Conservation (phyloP, 1,284 basidiomycete genomes). For the Pseudozyma sp. region DNA sequence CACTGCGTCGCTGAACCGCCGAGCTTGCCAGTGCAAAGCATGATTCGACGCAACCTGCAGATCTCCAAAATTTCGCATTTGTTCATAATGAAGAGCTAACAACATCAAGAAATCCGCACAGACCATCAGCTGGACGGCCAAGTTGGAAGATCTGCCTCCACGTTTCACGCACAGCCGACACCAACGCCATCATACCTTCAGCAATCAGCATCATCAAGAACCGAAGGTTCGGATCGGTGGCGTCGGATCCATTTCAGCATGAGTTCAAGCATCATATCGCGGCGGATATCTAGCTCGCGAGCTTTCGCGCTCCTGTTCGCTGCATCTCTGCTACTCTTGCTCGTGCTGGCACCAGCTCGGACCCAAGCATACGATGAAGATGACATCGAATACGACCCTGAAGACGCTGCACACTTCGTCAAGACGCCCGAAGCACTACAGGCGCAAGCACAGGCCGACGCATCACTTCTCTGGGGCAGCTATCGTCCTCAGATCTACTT, state of each 20-base stretch:
- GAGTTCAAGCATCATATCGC: neutral
- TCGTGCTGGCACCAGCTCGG: constrained; percentile 5
- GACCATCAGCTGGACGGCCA: too few relatives aligned
- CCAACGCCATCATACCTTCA: too few relatives aligned
- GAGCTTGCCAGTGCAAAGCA: too few relatives aligned
- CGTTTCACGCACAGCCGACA: too few relatives aligned
- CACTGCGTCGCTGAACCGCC: too few relatives aligned
- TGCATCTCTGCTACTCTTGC: constrained; percentile 19
- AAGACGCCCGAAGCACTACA: constrained; percentile 25
- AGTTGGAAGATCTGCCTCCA: too few relatives aligned
- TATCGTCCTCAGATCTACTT: constrained; percentile 94
- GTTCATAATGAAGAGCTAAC: too few relatives aligned
- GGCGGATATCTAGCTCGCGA: constrained; percentile 5
- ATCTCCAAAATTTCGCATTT: too few relatives aligned
- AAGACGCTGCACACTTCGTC: constrained; percentile 8
- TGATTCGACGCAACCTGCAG: too few relatives aligned
- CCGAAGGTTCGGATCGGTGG: neutral
- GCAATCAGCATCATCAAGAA: neutral
- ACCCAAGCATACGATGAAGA: constrained; percentile 14
- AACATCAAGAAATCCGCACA: too few relatives aligned
- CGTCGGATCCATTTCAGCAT: constrained; percentile 3
- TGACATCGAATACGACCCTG: constrained; percentile 19
- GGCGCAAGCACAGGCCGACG: constrained; percentile 26
- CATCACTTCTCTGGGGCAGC: constrained; percentile 84
- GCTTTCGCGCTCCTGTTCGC: constrained; percentile 7